These are phyloP conservation scores for Ganoderma meredithae DNA, from an alignment of 1,284 basidiomycete species.

Conservation along the genomic window DNA sequence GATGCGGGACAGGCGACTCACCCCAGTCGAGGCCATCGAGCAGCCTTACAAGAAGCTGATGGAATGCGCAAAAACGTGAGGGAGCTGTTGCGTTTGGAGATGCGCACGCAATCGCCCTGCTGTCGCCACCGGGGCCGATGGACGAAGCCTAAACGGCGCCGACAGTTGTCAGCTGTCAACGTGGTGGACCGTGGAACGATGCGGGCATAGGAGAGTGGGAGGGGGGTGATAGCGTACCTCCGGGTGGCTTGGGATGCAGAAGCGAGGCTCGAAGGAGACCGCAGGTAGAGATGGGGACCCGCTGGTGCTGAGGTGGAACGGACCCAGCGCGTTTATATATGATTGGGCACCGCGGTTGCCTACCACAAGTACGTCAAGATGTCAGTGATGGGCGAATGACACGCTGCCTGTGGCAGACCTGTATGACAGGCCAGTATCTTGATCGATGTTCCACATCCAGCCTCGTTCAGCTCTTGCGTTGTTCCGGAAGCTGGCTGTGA, in stretches of 20 bases:
- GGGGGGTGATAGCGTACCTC: slow-evolving; percentile 2
- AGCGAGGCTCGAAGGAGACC: slow-evolving; percentile 9
- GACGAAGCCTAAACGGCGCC: background rate
- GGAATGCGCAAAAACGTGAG: slow-evolving; percentile 45
- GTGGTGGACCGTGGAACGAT: background rate
- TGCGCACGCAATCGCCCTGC: slow-evolving; percentile 25
- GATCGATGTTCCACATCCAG: slow-evolving; percentile 25
- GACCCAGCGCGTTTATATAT: background rate
- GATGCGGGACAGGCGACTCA: slow-evolving; percentile 21
- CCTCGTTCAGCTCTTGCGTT: slow-evolving; percentile 19
- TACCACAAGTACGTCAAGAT: background rate
- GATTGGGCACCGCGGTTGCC: background rate
- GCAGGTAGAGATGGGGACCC: slow-evolving; percentile 3
- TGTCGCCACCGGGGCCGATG: background rate
- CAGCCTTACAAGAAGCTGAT: slow-evolving; percentile 53
- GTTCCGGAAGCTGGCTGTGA: slow-evolving; percentile 24
- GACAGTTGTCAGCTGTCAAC: background rate
- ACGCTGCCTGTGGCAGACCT: background rate
- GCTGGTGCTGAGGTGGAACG: background rate
- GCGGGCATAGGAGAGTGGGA: background rate
- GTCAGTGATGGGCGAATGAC: background rate
- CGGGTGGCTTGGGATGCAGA: slow-evolving; percentile 14
- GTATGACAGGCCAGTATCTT: slow-evolving; percentile 17
- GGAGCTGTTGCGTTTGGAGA: slow-evolving; percentile 39
- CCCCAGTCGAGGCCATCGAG: slow-evolving; percentile 46